Evolutionary conservation across 257 asterid species (phyloP).

Genomic region (Galeopsis tetrahit): DNA sequence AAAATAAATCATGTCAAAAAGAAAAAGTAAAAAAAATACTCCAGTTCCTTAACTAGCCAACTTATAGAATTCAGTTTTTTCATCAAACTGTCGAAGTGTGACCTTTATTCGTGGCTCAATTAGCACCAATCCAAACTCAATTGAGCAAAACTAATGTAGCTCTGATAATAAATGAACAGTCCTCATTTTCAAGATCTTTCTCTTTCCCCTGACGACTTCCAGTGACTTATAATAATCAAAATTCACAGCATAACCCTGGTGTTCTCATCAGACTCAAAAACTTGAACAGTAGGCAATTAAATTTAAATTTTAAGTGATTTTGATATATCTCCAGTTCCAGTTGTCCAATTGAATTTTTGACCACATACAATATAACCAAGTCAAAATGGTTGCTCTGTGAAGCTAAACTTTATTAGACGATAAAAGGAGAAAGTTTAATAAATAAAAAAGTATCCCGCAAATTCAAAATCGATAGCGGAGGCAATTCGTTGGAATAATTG

Average conservation of each 20-base stretch:
- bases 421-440: constrained; percentile 17
- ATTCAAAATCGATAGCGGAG: background rate
- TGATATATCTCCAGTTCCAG: no score
- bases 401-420: no score
- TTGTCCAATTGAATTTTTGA: no score
- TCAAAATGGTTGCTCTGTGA: no score
- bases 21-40: constrained; percentile 12
- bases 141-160: background rate
- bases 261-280: background rate
- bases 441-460: background rate
- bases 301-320: no score
- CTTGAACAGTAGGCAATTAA: background rate
- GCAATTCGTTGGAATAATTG: constrained; percentile 4
- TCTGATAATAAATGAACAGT: background rate
- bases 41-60: background rate
- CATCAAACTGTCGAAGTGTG: constrained; percentile 7
- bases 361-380: no score
- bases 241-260: background rate
- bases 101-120: background rate
- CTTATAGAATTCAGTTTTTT: constrained; percentile 15
- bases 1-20: constrained; percentile 30
- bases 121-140: constrained; percentile 5
- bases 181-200: background rate
- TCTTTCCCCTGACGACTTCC: background rate
- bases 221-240: constrained; percentile 7